Base-by-base conservation (phyloP, 2,329 filamentous ascomycete genomes). In the Penicillium vulpinum region DNA sequence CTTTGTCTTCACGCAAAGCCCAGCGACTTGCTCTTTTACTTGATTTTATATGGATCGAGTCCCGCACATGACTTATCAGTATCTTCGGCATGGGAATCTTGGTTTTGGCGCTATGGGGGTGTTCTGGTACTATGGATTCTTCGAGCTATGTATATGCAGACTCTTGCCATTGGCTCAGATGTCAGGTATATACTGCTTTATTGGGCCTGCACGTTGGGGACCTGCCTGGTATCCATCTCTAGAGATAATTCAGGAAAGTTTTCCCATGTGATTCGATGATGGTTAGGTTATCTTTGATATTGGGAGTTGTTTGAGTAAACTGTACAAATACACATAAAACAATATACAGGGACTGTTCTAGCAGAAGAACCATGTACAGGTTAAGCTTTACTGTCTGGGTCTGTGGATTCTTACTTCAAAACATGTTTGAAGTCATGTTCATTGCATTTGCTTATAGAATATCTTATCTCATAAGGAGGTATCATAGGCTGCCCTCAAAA, bases 51-150 rank as follows among this genome's bases (percentile, higher is more conserved):
- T 39, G 43, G 18, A 33, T 31, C 33, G 15, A 48, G 28, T 16
- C 26, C 18, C 13, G 26, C 33, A 22, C 15, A 39, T 36, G 9
- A 54, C 22, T 24, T 48, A 48, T 54, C 51, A 40, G 21, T 39
- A 46, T 36, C 33, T 52, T 46, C 28, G 46, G 41, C 40, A 46
- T 46, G 40, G 26, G 28, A 35, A 44, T 39, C n/a, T 52, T 54
- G 51, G 33, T 9, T 52, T 56, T 46, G 41, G 54, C 40, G 53
- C 28, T 54, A 26, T 40, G 15, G 16, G 16, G 53, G 53, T 39
- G 54, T 56, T 56, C 15, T 54, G 33, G 43, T 31, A 38, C 8
- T 33, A 26, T 41, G 54, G 33, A 31, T 45, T 36, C 16, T 44
- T 52, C 29, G 33, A 46, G 48, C 40, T 46, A 28, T 51, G 47